These are phyloP conservation scores for Mycena venus DNA, from an alignment of 768 basidiomycete genomes.

Conservation along the genomic window DNA sequence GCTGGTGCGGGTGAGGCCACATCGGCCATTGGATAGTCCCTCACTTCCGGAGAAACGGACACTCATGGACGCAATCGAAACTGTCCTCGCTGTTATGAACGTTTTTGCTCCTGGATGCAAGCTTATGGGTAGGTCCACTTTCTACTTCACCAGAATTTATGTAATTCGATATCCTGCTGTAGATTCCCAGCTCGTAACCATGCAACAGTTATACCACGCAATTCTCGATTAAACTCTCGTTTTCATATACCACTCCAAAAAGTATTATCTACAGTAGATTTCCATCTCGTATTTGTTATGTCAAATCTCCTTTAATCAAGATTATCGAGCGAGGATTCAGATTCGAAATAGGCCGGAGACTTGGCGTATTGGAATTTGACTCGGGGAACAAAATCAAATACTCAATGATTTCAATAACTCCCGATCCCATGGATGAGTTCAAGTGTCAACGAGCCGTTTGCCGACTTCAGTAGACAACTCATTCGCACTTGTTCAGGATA, in stretches of 20 bases:
- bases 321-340: too few relatives aligned
- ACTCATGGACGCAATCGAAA: slow-evolving; percentile 21
- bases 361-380: too few relatives aligned
- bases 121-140: slow-evolving; percentile 26
- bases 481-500: too few relatives aligned
- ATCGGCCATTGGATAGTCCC: slow-evolving; percentile 1
- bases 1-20: background rate
- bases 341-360: too few relatives aligned
- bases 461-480: too few relatives aligned
- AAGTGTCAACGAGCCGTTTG: too few relatives aligned
- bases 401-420: too few relatives aligned
- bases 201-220: slow-evolving; percentile 20
- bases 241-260: background rate
- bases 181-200: slow-evolving; percentile 24
- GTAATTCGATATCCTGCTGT: background rate
- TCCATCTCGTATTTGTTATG: too few relatives aligned
- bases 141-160: background rate
- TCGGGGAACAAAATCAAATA: too few relatives aligned
- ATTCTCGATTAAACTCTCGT: background rate
- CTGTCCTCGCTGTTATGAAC: slow-evolving; percentile 30
- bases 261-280: too few relatives aligned
- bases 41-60: slow-evolving; percentile 3
- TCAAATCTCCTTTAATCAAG: too few relatives aligned
- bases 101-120: slow-evolving; percentile 24
- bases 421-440: too few relatives aligned